Evolutionary conservation across 768 basidiomycete genomes (phyloP), one percentile per base, ranked within the genome.

Genomic region (Naematelia aurantialba): DNA sequence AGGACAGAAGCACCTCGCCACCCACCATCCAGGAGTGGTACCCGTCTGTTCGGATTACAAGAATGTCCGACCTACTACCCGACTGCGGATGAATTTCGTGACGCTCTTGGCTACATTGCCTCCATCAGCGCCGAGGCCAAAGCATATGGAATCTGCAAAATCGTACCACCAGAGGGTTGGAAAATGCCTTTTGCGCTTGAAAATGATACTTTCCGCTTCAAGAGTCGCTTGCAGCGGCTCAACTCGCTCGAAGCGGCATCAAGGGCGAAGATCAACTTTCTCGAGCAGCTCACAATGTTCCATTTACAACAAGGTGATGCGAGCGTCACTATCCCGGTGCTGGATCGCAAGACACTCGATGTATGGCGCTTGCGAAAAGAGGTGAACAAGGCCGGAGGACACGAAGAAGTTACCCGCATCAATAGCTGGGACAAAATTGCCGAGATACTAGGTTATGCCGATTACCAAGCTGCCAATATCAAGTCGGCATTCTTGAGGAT

Each of bases 241-340:
- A 97, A 97, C 77, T 92, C 90, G 63, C 91, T 99, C 65, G 94
- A 98, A 79, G 96, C 96, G 14, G 89, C 93, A 31, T 93, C 92
- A 60, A 82, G 96, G 67, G 94, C 96, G 52, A 96, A 93, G 79
- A 80, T 98, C 77, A 98, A 96, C 81, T 98, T 96, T 79, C 79
- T 97, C 66, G 94, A 98, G 76, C 91, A 96, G 78, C 83, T 99
- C 50, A 93, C 93, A 78, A 88, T 90, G 68, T 99, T 88, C 77
- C 96, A 98, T 79, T 87, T 89, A 69, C 93, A 97, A 76, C 91
- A 93, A 79, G 91, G 91, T 49, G 91, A 91, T 75, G 82, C 85
- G 60, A 85, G 89, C 65, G 87, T 97, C 24, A 86, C 86, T n/a
- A 87, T 97, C 30, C 96, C 96, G 58, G 88, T 88, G 29, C 90